Conservation (phyloP, 768 basidiomycete species). For the Russula virescens region DNA sequence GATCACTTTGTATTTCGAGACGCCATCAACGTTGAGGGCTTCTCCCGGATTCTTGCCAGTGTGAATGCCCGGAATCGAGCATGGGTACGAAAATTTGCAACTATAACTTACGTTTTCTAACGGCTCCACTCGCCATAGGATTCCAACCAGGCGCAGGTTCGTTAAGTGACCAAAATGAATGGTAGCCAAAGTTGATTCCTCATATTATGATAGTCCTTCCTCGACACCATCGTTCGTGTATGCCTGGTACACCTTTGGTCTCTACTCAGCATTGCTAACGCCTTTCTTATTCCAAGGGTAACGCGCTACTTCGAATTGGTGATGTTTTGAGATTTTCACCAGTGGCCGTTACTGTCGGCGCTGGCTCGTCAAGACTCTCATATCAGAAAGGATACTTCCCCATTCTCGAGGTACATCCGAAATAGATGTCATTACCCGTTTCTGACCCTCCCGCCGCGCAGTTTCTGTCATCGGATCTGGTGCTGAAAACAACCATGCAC, state of each 20-base stretch:
- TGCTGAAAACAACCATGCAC: constrained; percentile 31
- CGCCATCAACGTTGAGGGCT: constrained; percentile 27
- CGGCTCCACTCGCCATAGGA: constrained; percentile 15
- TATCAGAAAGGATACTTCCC: constrained; percentile 34
- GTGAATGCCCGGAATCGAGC: constrained; percentile 25
- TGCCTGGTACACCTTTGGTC: background rate
- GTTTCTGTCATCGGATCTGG: constrained; percentile 31
- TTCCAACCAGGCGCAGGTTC: constrained; percentile 30
- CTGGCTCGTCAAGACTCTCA: constrained; percentile 22
- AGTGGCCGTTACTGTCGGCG: constrained; percentile 24
- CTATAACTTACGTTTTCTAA: background rate
- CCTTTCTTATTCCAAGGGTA: constrained; percentile 21
- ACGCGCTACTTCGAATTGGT: constrained; percentile 30
- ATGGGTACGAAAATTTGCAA: constrained; percentile 24
- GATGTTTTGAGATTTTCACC: constrained; percentile 29
- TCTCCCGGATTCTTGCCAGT: constrained; percentile 28
- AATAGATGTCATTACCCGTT: background rate
- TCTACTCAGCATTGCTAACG: background rate
- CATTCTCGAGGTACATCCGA: constrained; percentile 28
- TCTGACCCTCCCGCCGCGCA: constrained; percentile 9
- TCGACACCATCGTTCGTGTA: constrained; percentile 27
- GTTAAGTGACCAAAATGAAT: background rate
- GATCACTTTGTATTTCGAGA: constrained; percentile 27
- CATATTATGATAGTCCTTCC: constrained; percentile 24
- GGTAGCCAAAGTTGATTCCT: background rate